These are phyloP conservation scores for Pseudogymnoascus sp. DNA, from an alignment of 2,329 filamentous ascomycete species.

Conservation along the genomic window DNA sequence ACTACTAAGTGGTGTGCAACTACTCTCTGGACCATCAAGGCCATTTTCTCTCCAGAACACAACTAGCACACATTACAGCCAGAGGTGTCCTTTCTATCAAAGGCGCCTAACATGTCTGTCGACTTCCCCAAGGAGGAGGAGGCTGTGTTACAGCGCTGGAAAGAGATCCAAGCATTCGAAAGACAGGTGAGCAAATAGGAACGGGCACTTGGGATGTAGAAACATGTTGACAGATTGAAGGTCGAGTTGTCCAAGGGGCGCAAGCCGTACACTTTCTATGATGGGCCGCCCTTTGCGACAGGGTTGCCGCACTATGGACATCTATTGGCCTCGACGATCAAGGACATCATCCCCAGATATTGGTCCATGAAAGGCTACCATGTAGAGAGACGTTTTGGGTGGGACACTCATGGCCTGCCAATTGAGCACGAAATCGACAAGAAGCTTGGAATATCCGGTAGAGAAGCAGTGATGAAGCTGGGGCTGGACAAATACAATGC, in stretches of 20 bases:
- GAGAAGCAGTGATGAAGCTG: constrained; percentile 78
- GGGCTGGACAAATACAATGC: constrained; percentile 86
- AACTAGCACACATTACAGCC: background rate
- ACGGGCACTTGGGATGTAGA: background rate
- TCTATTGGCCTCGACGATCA: constrained; percentile 84
- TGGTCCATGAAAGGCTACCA: constrained; percentile 97
- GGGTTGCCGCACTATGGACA: constrained; percentile 61
- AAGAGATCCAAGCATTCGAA: constrained; percentile 85
- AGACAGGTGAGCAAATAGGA: constrained; percentile 53
- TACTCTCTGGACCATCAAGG: background rate
- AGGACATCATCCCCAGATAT: constrained; percentile 93
- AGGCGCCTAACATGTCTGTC: constrained; percentile 60
- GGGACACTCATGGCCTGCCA: constrained; percentile 87
- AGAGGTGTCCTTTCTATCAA: background rate
- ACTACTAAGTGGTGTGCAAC: background rate
- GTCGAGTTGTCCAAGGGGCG: constrained; percentile 75
- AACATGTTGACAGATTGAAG: constrained; percentile 29
- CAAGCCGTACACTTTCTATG: constrained; percentile 89
- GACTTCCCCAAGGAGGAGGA: constrained; percentile 92
- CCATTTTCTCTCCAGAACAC: background rate
- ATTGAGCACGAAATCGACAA: constrained; percentile 98
- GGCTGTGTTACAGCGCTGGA: constrained; percentile 76
- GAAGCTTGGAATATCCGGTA: constrained; percentile 81
- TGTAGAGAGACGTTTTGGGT: constrained; percentile 87
- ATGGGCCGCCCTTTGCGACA: constrained; percentile 75